Evolutionary conservation across 1,284 basidiomycete species (phyloP).

Genomic region (Fistulina hepatica): DNA sequence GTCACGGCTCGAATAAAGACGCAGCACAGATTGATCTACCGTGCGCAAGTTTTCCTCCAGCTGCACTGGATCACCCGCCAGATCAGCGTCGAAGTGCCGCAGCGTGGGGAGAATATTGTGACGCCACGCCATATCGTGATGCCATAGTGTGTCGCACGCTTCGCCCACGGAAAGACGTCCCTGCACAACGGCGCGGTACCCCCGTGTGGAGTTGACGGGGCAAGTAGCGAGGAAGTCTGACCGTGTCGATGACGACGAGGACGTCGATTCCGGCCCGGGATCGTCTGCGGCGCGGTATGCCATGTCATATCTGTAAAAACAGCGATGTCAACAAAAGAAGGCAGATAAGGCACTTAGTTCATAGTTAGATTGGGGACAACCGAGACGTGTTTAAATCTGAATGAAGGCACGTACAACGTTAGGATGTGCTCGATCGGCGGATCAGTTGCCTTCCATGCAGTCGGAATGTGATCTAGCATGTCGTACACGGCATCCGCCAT

Average conservation of each 20-base stretch:
- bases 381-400: conserved; percentile 1
- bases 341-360: background rate
- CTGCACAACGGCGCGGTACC: conserved; percentile 39
- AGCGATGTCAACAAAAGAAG: conserved; percentile 4
- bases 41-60: conserved; percentile 25
- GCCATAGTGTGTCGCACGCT: background rate
- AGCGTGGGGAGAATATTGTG: conserved; percentile 36
- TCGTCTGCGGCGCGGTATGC: conserved; percentile 41
- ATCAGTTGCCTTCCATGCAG: conserved; percentile 42
- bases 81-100: conserved; percentile 28
- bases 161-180: conserved; percentile 12
- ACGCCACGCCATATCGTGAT: conserved; percentile 37
- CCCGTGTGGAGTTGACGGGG: conserved; percentile 36
- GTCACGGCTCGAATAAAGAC: conserved; percentile 28
- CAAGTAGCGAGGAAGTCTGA: conserved; percentile 48
- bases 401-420: conserved; percentile 36
- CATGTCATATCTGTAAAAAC: conserved; percentile 44
- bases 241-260: conserved; percentile 29
- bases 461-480: conserved; percentile 39
- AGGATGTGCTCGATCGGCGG: conserved; percentile 38
- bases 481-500: conserved; percentile 33
- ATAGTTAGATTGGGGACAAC: too few relatives aligned
- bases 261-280: conserved; percentile 21
- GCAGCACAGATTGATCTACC: too few relatives aligned
- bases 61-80: conserved; percentile 21